These are phyloP conservation scores for Aphanomyces euteiches DNA, from an alignment of 352 stramenopile genomes.

Conservation along the genomic window DNA sequence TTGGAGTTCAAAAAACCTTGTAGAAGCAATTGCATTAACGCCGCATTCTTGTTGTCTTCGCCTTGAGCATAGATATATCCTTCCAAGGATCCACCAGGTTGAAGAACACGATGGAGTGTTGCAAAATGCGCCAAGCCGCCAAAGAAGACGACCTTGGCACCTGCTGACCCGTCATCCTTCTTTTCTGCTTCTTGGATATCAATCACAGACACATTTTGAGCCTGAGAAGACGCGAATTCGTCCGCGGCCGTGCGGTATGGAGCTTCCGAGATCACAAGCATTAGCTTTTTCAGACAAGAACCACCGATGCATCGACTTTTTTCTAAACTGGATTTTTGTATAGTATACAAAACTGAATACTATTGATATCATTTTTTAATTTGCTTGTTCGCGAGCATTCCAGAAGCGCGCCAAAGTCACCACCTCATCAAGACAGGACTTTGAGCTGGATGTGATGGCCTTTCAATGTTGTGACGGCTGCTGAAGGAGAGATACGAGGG, in stretches of 20 bases:
- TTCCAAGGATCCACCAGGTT: conserved; percentile 17
- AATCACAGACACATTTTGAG: neutral
- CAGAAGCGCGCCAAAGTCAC: conserved; percentile 37
- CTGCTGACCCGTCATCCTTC: conserved; percentile 44
- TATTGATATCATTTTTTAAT: conserved; percentile 1
- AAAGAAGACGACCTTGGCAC: conserved; percentile 12
- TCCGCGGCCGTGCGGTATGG: conserved; percentile 1
- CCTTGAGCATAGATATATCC: conserved; percentile 8
- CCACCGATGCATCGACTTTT: conserved; percentile 43
- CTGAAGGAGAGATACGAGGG: neutral
- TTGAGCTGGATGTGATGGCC: conserved; percentile 25
- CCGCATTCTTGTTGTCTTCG: conserved; percentile 39
- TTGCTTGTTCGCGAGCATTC: conserved; percentile 45
- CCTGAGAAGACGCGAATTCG: neutral
- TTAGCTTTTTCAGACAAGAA: conserved; percentile 37
- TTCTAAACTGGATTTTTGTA: conserved; percentile 36
- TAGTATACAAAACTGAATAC: conserved; percentile 1
- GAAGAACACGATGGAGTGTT: conserved; percentile 18
- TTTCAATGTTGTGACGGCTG: neutral
- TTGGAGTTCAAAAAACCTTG: conserved; percentile 63
- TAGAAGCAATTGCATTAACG: conserved; percentile 79
- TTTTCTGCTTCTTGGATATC: conserved; percentile 48
- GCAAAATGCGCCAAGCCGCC: neutral
- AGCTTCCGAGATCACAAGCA: conserved; percentile 48
- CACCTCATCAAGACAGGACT: conserved; percentile 37